Percentiles rank a stretch among this genome's conserved stretches.
phyloP scores from a whole-genome alignment of 495 filamentous ascomycete genomes.

The Penicillium steckii region DNA sequence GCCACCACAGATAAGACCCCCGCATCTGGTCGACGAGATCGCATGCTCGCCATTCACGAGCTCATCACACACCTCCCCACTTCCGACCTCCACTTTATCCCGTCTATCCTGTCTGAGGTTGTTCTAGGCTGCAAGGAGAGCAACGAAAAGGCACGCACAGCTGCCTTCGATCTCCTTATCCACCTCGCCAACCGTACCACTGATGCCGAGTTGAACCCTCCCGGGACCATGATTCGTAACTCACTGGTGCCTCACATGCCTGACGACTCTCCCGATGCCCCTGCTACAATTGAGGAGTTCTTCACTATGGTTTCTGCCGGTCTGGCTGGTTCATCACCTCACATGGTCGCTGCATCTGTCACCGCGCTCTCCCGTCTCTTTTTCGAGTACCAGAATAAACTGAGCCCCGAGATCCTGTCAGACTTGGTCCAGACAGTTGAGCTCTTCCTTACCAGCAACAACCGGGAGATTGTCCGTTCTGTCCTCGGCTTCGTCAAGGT shows the following conservation, averaged over 20 bases:
- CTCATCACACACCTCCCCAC: conserved; percentile 74
- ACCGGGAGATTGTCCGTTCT: conserved; percentile 90
- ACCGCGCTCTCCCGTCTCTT: conserved; percentile 88
- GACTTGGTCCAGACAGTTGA: conserved; percentile 91
- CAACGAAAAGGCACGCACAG: conserved; percentile 87
- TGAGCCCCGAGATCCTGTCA: conserved; percentile 58
- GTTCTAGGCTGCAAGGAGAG: conserved; percentile 94
- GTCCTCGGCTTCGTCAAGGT: conserved; percentile 97
- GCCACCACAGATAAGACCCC: conserved; percentile 76
- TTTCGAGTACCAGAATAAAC: conserved; percentile 72
- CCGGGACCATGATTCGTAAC: conserved; percentile 76
- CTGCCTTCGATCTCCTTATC: conserved; percentile 88
- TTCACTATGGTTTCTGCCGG: conserved; percentile 98
- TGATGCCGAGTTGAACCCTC: conserved; percentile 46
- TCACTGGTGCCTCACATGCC: conserved; percentile 83
- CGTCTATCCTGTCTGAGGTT: conserved; percentile 85
- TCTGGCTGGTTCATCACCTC: conserved; percentile 83
- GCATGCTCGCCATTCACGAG: conserved; percentile 76
- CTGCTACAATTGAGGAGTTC: conserved; percentile 86
- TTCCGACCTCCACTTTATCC: conserved; percentile 84
- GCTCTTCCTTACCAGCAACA: conserved; percentile 90
- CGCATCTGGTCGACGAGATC: conserved; percentile 77
- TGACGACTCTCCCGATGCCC: conserved; percentile 68
- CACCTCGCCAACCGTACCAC: conserved; percentile 80
- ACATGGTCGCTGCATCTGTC: conserved; percentile 93